Conservation (phyloP, 257 asterid genomes). For the Linderniella brevidens region DNA sequence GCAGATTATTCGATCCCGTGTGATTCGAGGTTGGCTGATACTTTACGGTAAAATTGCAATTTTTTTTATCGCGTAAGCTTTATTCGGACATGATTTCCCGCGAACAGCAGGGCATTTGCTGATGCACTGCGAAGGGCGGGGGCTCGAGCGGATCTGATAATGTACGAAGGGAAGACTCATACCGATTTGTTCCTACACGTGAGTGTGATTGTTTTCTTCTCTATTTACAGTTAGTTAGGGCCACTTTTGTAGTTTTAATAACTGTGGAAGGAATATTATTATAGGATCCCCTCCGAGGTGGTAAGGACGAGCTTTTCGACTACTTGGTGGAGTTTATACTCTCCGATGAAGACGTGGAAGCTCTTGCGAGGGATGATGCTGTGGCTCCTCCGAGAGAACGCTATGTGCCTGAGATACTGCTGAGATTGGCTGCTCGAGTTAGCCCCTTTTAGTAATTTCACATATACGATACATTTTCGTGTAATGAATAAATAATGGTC, state of each 20-base stretch:
- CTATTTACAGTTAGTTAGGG: background rate
- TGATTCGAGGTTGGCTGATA: conserved; percentile 48
- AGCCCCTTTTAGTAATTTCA: conserved; percentile 51
- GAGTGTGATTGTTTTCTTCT: conserved; percentile 10
- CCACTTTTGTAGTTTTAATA: too few relatives aligned
- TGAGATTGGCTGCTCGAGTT: conserved; percentile 43
- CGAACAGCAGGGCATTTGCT: conserved; percentile 59
- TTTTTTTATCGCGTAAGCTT: background rate
- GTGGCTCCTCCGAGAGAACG: conserved; percentile 61
- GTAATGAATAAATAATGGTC: too few relatives aligned
- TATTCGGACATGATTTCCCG: conserved; percentile 3
- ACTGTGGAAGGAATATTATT: too few relatives aligned
- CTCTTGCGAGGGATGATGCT: conserved; percentile 59
- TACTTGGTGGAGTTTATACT: conserved; percentile 53
- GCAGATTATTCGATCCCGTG: conserved; percentile 49
- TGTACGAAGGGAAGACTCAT: conserved; percentile 81
- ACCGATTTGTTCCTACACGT: conserved; percentile 94
- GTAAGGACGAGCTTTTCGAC: conserved; percentile 77
- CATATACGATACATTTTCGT: too few relatives aligned
- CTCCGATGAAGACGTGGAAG: conserved; percentile 42
- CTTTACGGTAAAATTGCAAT: background rate
- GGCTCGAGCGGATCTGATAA: conserved; percentile 51
- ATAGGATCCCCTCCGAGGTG: conserved; percentile 95
- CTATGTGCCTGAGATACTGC: conserved; percentile 62
- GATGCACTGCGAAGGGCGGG: conserved; percentile 42